phyloP scores from a whole-genome alignment of 331 rosid species.

The Acacia pycnantha region DNA sequence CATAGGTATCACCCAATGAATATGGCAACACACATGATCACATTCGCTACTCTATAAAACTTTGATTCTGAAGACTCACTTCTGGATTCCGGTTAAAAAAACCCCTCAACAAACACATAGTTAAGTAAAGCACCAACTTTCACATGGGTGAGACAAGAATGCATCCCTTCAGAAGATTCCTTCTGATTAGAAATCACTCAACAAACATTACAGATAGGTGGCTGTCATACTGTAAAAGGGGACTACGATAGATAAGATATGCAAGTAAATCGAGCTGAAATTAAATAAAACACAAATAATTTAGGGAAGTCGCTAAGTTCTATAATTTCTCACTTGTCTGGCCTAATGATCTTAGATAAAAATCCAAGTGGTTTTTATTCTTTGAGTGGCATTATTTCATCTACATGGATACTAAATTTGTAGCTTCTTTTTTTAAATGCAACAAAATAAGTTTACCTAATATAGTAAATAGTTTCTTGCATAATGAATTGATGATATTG shows the following conservation, averaged over 20 bases:
- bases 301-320: constrained; percentile 2
- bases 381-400: neutral
- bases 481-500: constrained; percentile 21
- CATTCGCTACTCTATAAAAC: constrained; percentile 25
- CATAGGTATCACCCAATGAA: constrained; percentile 10
- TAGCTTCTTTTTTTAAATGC: neutral
- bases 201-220: constrained; percentile 21
- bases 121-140: constrained; percentile 20
- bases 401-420: neutral
- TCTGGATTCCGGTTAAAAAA: constrained; percentile 3
- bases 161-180: constrained; percentile 25
- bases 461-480: constrained; percentile 12
- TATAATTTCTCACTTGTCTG: neutral
- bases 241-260: constrained; percentile 11
- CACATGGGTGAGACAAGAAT: constrained; percentile 25
- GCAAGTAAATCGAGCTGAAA: neutral
- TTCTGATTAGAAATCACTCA: constrained; percentile 21
- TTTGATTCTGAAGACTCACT: constrained; percentile 19
- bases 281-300: neutral
- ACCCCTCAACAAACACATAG: constrained; percentile 24
- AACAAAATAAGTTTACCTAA: constrained; percentile 14
- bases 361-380: neutral
- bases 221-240: constrained; percentile 13
- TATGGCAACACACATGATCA: constrained; percentile 12
- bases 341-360: constrained; percentile 3